Base-by-base conservation (phyloP, 176 grass and related monocot genomes). In the Musa troglodytarum region DNA sequence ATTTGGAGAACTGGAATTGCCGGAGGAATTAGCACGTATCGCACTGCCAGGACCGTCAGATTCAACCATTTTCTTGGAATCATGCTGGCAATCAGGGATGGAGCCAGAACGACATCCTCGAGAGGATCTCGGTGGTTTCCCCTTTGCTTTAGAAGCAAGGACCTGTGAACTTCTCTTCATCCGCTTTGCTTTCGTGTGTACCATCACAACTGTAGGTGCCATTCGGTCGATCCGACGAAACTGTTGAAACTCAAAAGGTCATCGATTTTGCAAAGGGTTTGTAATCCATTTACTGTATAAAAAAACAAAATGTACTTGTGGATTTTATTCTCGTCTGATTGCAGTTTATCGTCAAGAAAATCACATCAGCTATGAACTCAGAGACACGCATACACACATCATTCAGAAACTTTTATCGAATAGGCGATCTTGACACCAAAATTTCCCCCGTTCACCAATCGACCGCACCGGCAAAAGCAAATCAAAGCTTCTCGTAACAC, bases 1-100 rank as follows among this genome's bases (percentile, higher is more conserved):
- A 72, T 95, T 99, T 0, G 86, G 91, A 0, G 85, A 86, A 0
- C 84, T 79, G 0, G 86, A 99, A 25, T 95, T 91, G 25, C 89
- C 91, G 0, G 91, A 95, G 58, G 34, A 43, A 43, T 92, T 85
- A 26, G 84, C 89, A 81, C 78, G 82, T 2, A 77, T 76, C 19
- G 86, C 77, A 74, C 90, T 94, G 17, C 68, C 84, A 12, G 79
- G 76, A 22, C 77, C 84, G 50, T 89, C 84, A 10, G 86, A 99
- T 78, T 95, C 96, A 16, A 75, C 77, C 0, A 87, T 53, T 0
- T 77, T 87, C 84, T 89, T 85, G 0, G 67, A n/a, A 5, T 79
- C 84, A 0, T 77, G 69, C 1, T 71, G 84, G 28, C 79, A 73
- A 1, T 67, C 14, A 0, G 53, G 43, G 0, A 62, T 6, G 23